Base-by-base conservation (phyloP, 768 basidiomycete species). In the Candolleomyces eurysporus region DNA sequence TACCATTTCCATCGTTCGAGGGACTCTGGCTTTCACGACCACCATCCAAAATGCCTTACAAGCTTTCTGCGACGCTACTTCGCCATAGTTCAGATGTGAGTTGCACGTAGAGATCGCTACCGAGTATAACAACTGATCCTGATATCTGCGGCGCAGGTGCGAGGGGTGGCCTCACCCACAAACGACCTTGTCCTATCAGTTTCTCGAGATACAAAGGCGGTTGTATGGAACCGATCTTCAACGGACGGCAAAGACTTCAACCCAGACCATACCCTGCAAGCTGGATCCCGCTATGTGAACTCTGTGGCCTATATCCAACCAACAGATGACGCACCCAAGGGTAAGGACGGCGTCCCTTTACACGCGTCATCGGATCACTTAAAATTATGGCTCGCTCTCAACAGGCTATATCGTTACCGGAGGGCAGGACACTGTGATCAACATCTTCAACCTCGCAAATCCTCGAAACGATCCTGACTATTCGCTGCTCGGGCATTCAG, bases 181-280 rank as follows among this genome's bases (percentile, higher is more conserved):
- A 79, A 91, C 73, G 79, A 86, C 66, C 81, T 94, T 64, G 78
- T 98, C 64, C 81, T 98, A 63, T 97, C 95, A 21, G 91, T 90
- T 62, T 97, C 96, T 50, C 87, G 96, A 71, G 96, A 98, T 81
- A 80, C 91, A 16, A 92, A 94, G 46, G 91, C 94, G 65, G 92
- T 96, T 71, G 80, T 87, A 32, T 98, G 96, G 96, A 78, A 81
- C 59, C 82, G 85, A 71, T 67, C 79, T 43, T 73, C 82, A 17
- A 5, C 60, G 48, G 66, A 78, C 60, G 72, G 76, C 48, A 73
- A 78, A 31, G 68, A 78, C 8, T 92, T 93, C 71, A 71, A 75
- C 5, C 82, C 82, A n/a, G 74, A 78, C 43, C 75, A 79, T 30
- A 78, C 84, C 52, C 77, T 88, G 61, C 81, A 75, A 72, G 85